These are phyloP conservation scores for Aspergillus asperescens DNA, from an alignment of 495 filamentous ascomycete species.

Conservation along the genomic window DNA sequence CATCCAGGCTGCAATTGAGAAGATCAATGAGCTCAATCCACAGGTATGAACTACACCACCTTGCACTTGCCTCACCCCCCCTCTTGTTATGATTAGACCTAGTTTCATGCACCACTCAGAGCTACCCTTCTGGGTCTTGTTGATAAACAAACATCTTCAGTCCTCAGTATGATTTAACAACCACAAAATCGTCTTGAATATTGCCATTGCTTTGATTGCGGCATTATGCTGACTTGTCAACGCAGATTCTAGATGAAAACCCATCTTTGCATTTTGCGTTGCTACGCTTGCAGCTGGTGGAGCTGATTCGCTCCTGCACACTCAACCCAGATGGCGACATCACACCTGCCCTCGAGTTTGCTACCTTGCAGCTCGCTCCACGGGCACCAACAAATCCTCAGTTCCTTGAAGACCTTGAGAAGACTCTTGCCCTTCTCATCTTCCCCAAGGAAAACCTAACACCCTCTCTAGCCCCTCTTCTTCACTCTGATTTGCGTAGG, in stretches of 20 bases:
- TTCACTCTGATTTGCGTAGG: constrained; percentile 76
- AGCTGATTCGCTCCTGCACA: constrained; percentile 77
- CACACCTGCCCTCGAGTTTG: constrained; percentile 77
- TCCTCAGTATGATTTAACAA: constrained; percentile 86
- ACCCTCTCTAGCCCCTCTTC: constrained; percentile 66
- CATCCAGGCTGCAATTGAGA: constrained; percentile 77
- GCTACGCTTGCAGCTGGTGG: constrained; percentile 84
- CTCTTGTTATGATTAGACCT: constrained; percentile 82
- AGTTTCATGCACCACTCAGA: constrained; percentile 99
- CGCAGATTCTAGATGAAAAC: constrained; percentile 81
- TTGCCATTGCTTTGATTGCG: constrained; percentile 14
- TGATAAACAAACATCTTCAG: constrained; percentile 94
- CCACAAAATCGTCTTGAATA: constrained; percentile 12
- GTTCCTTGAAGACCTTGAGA: constrained; percentile 84
- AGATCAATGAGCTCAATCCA: constrained; percentile 83
- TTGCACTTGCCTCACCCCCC: constrained; percentile 4
- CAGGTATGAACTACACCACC: constrained; percentile 57
- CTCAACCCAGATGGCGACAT: constrained; percentile 64
- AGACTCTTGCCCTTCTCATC: constrained; percentile 86
- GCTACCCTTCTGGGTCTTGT: constrained; percentile 67
- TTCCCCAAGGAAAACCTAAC: constrained; percentile 73
- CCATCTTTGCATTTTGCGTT: constrained; percentile 84
- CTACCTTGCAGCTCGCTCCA: constrained; percentile 78
- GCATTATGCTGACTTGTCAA: constrained; percentile 28
- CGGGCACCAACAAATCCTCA: constrained; percentile 73